Evolutionary conservation across 2,329 filamentous ascomycete species (phyloP).

Genomic region (Aphanocladium album): DNA sequence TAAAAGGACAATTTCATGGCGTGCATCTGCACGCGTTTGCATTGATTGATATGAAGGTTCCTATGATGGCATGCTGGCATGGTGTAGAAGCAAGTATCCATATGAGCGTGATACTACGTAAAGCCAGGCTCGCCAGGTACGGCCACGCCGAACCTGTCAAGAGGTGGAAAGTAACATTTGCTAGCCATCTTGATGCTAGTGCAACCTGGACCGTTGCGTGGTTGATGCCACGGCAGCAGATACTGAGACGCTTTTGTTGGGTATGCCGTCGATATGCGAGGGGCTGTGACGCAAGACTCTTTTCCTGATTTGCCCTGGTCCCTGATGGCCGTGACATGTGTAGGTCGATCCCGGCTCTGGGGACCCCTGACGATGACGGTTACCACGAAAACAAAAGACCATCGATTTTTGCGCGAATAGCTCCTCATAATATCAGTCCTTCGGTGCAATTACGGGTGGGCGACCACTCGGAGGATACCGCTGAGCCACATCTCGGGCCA

Average conservation of each 20-base stretch:
- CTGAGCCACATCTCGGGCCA: not conserved
- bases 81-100: too few relatives aligned
- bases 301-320: not conserved
- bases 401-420: too few relatives aligned
- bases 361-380: not conserved
- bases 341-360: not conserved
- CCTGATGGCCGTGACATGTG: too few relatives aligned
- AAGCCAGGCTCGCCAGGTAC: too few relatives aligned
- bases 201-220: not conserved
- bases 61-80: too few relatives aligned
- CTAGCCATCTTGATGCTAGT: not conserved
- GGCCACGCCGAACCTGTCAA: too few relatives aligned
- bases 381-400: not conserved
- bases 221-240: not conserved
- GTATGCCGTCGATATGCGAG: not conserved
- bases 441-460: not conserved
- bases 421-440: too few relatives aligned
- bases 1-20: not conserved
- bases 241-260: not conserved
- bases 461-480: conserved; percentile 1
- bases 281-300: too few relatives aligned
- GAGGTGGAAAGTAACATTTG: too few relatives aligned
- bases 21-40: not conserved
- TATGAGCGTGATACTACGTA: too few relatives aligned
- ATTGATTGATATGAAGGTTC: too few relatives aligned